A percentile compares a stretch with the other conserved stretches of the same genome.
Evolutionary conservation across 2,329 filamentous ascomycete species (phyloP).

Genomic region (Epichloe festucae): DNA sequence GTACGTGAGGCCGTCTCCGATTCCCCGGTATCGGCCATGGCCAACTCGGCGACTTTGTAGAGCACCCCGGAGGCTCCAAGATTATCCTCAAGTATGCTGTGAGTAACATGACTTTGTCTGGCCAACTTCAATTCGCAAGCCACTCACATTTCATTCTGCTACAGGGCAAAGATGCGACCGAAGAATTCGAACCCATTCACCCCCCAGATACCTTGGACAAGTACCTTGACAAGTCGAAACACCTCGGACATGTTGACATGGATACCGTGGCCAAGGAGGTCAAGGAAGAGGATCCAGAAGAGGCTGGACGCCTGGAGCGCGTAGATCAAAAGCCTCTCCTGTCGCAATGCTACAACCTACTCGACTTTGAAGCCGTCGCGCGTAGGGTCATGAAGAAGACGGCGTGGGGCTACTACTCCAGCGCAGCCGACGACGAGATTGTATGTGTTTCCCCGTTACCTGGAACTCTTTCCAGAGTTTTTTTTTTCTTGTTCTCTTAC

Average conservation of each 20-base stretch:
- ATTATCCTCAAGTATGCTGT: conserved; percentile 93
- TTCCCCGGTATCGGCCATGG: not conserved
- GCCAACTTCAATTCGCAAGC: not conserved
- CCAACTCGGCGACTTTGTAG: conserved; percentile 23
- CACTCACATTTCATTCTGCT: too few species aligned
- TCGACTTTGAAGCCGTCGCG: conserved; percentile 93
- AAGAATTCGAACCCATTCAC: conserved; percentile 79
- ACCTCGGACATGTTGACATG: conserved; percentile 86
- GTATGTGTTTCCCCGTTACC: conserved; percentile 12
- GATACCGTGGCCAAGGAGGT: conserved; percentile 58
- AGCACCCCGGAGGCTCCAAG: conserved; percentile 79
- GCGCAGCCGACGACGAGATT: conserved; percentile 51
- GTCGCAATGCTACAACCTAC: conserved; percentile 81
- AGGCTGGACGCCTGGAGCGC: conserved; percentile 56
- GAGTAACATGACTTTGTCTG: conserved; percentile 13
- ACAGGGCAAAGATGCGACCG: conserved; percentile 82
- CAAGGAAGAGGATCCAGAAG: conserved; percentile 51
- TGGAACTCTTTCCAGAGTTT: too few species aligned
- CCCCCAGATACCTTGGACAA: conserved; percentile 79
- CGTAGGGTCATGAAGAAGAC: conserved; percentile 86
- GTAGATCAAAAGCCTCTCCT: conserved; percentile 64
- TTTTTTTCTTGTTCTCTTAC: too few species aligned
- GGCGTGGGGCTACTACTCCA: conserved; percentile 96
- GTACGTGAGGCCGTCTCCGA: conserved; percentile 24
- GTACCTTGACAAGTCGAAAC: conserved; percentile 75